A percentile compares a stretch with the other conserved stretches of the same genome.
Conservation (phyloP, 1,284 basidiomycete species). For the Ustilago shanxiensis region DNA sequence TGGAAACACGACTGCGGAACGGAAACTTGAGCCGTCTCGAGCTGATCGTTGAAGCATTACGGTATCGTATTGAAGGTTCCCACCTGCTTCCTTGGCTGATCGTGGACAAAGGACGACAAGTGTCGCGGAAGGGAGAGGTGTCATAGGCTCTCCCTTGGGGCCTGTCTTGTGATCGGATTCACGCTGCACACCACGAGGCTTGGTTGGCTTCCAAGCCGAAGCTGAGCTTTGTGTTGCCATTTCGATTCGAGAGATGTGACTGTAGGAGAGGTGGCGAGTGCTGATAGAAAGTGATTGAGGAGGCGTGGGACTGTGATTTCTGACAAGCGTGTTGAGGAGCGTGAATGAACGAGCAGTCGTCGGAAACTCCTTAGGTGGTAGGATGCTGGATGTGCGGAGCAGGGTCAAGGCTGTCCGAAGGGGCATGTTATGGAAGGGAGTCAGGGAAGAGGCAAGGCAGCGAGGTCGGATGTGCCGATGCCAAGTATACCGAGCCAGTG, state of each 20-base stretch:
- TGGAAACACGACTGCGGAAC: slow-evolving; percentile 65
- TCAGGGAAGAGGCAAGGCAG: neutral
- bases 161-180: slow-evolving; percentile 58
- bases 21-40: slow-evolving; percentile 58
- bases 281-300: too few relatives aligned
- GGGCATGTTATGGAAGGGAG: slow-evolving; percentile 21
- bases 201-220: slow-evolving; percentile 45
- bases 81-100: slow-evolving; percentile 10
- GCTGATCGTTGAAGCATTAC: slow-evolving; percentile 63
- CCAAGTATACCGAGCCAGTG: neutral
- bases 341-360: neutral
- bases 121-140: slow-evolving; percentile 60
- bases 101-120: slow-evolving; percentile 62
- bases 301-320: slow-evolving; percentile 26
- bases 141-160: slow-evolving; percentile 60
- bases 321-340: neutral
- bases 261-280: slow-evolving; percentile 15
- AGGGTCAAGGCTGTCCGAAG: slow-evolving; percentile 16
- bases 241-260: slow-evolving; percentile 23
- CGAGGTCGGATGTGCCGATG: slow-evolving; percentile 12
- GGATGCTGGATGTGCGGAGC: slow-evolving; percentile 14
- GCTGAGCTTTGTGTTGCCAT: slow-evolving; percentile 27
- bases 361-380: slow-evolving; percentile 18
- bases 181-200: slow-evolving; percentile 43
- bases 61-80: slow-evolving; percentile 36